These are phyloP conservation scores for Pseudozyma hubeiensis DNA, from an alignment of 1,284 basidiomycete species.

Conservation along the genomic window DNA sequence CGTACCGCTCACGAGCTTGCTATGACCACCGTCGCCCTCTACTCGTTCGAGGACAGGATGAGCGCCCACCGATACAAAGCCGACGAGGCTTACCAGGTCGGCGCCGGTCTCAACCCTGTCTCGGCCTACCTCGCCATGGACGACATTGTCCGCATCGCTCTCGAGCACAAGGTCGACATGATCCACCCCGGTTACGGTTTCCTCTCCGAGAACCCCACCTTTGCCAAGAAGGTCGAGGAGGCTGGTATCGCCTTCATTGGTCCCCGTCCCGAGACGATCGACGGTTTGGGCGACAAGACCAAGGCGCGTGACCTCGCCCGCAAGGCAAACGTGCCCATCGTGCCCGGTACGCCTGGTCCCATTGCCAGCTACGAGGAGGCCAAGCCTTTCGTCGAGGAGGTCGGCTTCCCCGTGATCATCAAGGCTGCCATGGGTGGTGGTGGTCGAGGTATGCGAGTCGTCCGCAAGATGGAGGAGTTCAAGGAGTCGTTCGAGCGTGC, in stretches of 20 bases:
- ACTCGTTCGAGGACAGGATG: conserved; percentile 95
- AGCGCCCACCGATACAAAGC: conserved; percentile 98
- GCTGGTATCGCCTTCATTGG: conserved; percentile 98
- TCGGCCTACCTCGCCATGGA: conserved; percentile 97
- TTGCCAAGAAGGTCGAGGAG: conserved; percentile 95
- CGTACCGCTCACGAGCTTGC: conserved; percentile 98
- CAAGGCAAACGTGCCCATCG: conserved; percentile 81
- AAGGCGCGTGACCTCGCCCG: conserved; percentile 76
- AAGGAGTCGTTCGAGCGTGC: conserved; percentile 92
- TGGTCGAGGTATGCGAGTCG: conserved; percentile 81
- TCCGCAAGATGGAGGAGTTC: conserved; percentile 87
- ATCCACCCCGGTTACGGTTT: conserved; percentile 92
- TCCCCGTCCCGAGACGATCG: conserved; percentile 94
- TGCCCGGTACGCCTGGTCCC: conserved; percentile 95
- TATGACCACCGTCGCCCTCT: conserved; percentile 99
- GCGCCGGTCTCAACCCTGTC: conserved; percentile 93
- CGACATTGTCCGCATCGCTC: conserved; percentile 80
- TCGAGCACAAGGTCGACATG: conserved; percentile 97
- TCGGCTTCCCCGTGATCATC: conserved; percentile 99
- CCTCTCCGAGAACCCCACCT: conserved; percentile 94
- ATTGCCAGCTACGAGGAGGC: conserved; percentile 86
- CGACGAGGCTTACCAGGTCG: conserved; percentile 98
- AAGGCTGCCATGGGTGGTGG: conserved; percentile 99
- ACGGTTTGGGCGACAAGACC: conserved; percentile 97
- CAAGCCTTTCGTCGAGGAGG: conserved; percentile 86